Conservation (phyloP, 345 rosid species). For the Moringa oleifera region DNA sequence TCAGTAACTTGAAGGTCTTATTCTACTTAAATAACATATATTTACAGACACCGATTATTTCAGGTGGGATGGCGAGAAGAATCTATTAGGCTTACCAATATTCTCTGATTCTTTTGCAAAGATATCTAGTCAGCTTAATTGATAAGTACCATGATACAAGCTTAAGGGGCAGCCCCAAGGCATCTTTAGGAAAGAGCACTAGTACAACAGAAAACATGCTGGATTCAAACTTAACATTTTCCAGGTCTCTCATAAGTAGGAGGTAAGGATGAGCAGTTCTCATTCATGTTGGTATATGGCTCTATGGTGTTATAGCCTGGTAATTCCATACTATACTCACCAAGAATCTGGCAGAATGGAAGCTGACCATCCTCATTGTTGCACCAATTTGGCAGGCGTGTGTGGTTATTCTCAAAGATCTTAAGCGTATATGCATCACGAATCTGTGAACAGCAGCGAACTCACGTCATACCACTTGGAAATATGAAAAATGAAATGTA, state of each 20-base stretch:
- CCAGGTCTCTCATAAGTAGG: slow-evolving; percentile 70
- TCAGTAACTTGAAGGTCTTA: not conserved
- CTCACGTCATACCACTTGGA: not conserved
- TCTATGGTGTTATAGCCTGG: slow-evolving; percentile 70
- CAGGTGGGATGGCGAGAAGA: not conserved
- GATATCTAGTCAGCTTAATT: slow-evolving; percentile 12
- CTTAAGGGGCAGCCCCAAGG: not conserved
- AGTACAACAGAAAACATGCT: slow-evolving; percentile 1
- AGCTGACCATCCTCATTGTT: slow-evolving; percentile 42
- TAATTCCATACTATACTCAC: slow-evolving; percentile 84
- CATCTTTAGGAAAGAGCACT: not conserved
- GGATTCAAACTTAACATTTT: slow-evolving; percentile 37
- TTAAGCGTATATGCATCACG: slow-evolving; percentile 87
- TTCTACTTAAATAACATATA: not conserved
- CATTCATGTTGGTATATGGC: slow-evolving; percentile 86
- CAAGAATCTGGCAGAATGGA: slow-evolving; percentile 80
- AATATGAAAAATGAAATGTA: not conserved
- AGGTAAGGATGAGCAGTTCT: slow-evolving; percentile 91
- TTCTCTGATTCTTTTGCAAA: not conserved
- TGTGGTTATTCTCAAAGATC: slow-evolving; percentile 62
- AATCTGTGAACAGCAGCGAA: slow-evolving; percentile 35
- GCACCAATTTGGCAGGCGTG: slow-evolving; percentile 83
- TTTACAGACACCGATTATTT: slow-evolving; percentile 8
- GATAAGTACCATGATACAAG: not conserved
- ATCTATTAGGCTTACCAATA: not conserved